Base-by-base conservation (phyloP, 163 green algal species). In the Volvox carteri region DNA sequence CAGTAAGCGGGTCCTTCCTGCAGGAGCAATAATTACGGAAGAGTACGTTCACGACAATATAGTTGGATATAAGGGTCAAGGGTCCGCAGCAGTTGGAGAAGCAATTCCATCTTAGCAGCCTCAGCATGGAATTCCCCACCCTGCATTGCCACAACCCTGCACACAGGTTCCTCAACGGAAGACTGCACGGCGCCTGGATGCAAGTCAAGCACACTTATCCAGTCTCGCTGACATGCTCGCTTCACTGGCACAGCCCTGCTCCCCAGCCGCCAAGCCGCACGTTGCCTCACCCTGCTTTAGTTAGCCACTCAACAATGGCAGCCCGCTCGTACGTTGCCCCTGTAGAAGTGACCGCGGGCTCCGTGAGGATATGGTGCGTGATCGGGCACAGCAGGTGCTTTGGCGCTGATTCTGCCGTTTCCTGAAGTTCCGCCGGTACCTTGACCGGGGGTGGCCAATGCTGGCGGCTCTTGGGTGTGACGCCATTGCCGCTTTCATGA, bases 301-400 rank as follows among this genome's bases (percentile, higher is more conserved):
- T 37, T 37, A 97, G 83, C 94, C 94, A 97, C 67, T 93, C 72
- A 16, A 92, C 48, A 62, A 97, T 97, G n/a, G 94, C 93, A 0
- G 56, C 56, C 0, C 94, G 86, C 86, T 96, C 91, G 68, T 96
- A 96, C 1, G 94, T 95, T 18, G 94, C 81, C 2, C 94, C 94
- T 28, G 95, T 95, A 0, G 84, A 91, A 1, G 94, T 94, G 14
- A 95, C 58, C 28, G 94, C 94, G 0, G 90, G 90, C 54, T 93
- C 73, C 54, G 85, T 81, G 33, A 93, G 87, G 56, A 92, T 86
- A 79, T 86, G 81, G 86, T 93, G 86, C 0, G 90, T 93, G 52
- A 93, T 93, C 78, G 90, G 87, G 46, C 90, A 93, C 28, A 92
- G 60, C 56, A 93, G 92, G 72, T 92, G 89, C 33, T 86, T 83